Evolutionary conservation across 345 rosid species (phyloP), one percentile per base, ranked within the genome.

Genomic region (Linum lewisii): DNA sequence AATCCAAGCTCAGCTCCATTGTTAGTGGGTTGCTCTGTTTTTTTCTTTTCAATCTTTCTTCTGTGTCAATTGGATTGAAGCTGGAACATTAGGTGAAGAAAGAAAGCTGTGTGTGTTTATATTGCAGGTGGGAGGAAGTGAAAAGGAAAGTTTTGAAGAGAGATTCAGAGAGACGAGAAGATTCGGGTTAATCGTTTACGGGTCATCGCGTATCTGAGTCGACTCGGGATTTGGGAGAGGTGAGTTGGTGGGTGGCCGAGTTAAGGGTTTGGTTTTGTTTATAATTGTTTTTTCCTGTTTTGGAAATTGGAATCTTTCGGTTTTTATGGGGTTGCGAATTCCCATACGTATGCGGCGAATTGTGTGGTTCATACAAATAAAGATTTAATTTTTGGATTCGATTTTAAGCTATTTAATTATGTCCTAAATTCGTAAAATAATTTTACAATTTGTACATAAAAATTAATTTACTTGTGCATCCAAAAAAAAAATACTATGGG

Each of bases 1-100:
- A 68, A 77, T 86, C 82, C 71, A 89, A 69, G 75, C 82, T 78
- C 66, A 82, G 63, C 57, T 80, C 84, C 97, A 89, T 84, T 54
- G n/a, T n/a, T n/a, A n/a, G n/a, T n/a, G n/a, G n/a, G n/a, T n/a
- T n/a, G 54, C 62, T 51, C 25, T 29, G 34, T 3, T 29, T 29
- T 32, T 21, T 13, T 21, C 2, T 15, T 29, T 29, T 8, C 7
- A 8, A 29, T 29, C 34, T 20, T 22, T 18, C 32, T 44, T 18
- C 22, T 11, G 22, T 29, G 8, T 25, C 26, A 51, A 13, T 9
- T 10, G 36, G 0, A 21, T 51, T 25, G 49, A n/a, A 26, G 54
- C 52, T 57, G 60, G 44, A 65, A 52, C 70, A 66, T 69, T 29
- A 68, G n/a, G 16, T 4, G 57, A 29, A 7, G 26, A 15, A 18